Evolutionary conservation across 345 rosid species (phyloP), one percentile per base, ranked within the genome.

Genomic region (Syzygium aromaticum): DNA sequence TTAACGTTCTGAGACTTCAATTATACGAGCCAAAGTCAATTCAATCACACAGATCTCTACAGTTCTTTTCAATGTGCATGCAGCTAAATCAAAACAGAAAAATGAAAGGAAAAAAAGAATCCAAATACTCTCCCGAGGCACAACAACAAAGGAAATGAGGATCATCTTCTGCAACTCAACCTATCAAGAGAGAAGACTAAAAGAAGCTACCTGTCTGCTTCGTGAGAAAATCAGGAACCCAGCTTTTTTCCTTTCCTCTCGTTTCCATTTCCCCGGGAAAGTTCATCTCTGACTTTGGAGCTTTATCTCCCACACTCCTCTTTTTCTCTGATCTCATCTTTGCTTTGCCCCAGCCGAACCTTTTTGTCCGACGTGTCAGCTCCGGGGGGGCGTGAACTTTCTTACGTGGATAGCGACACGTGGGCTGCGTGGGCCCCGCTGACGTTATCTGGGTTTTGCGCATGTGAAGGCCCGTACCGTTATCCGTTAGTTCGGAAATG

Each of bases 391-490:
- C 5, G 14, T 59, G 84, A 63, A 52, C 33, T 59, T 67, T 87
- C 85, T 49, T 54, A 85, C 85, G 56, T 85, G 89, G 67, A 67
- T 11, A 25, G 7, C n/a, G 85, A 30, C 54, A 43, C 86, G 38
- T 49, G 86, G 85, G 86, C 86, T 19, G 3, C 13, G 19, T 22
- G 27, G 87, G 89, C 28, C 84, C 89, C 89, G 54, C 89, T 52
- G 84, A 73, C 84, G 86, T 87, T 67, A 84, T 84, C 83, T 73
- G 43, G 28, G 21, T n/a, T 40, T 53, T 52, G 40, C 78, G 51
- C 86, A 53, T 73, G 89, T 23, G 73, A 85, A 85, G 46, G 54
- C 89, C 67, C 15, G 30, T 51, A 63, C 84, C 54, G 64, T 61
- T 85, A 88, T 88, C 89, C 87, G 27, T 38, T 25, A 77, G 64